These are phyloP conservation scores for Pinguiococcus pyrenoidosus DNA, from an alignment of 108 stramenopile genomes.

Conservation along the genomic window DNA sequence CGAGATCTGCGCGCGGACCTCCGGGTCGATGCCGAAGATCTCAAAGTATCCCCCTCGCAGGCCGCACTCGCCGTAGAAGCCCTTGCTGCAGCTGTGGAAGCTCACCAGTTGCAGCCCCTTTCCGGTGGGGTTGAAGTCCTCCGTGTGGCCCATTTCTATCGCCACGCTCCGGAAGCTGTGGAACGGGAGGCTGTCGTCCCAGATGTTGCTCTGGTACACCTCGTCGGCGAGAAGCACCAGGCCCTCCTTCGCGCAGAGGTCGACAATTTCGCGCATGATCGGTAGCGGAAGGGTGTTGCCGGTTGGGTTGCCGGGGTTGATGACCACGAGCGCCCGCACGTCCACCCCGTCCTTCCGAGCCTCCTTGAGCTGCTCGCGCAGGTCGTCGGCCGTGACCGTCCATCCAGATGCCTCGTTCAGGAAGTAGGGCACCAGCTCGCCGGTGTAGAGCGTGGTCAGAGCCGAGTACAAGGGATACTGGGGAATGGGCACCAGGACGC, in stretches of 20 bases:
- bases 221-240: slow-evolving; percentile 79
- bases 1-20: slow-evolving; percentile 65
- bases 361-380: slow-evolving; percentile 51
- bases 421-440: slow-evolving; percentile 66
- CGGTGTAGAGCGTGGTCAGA: slow-evolving; percentile 54
- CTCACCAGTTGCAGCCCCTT: slow-evolving; percentile 59
- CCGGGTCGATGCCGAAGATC: slow-evolving; percentile 52
- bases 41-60: slow-evolving; percentile 81
- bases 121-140: slow-evolving; percentile 9
- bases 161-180: slow-evolving; percentile 65
- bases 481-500: slow-evolving; percentile 79
- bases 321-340: slow-evolving; percentile 59
- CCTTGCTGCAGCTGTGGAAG: slow-evolving; percentile 82
- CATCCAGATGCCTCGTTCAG: slow-evolving; percentile 64
- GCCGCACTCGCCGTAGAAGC: slow-evolving; percentile 84
- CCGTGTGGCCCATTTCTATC: slow-evolving; percentile 19
- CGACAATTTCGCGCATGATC: slow-evolving; percentile 58
- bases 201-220: slow-evolving; percentile 88
- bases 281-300: slow-evolving; percentile 60
- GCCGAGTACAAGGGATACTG: slow-evolving; percentile 94
- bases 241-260: slow-evolving; percentile 58
- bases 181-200: slow-evolving; percentile 54
- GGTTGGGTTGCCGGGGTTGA: slow-evolving; percentile 95
- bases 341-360: slow-evolving; percentile 50
- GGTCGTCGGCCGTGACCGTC: slow-evolving; percentile 55